These are phyloP conservation scores for Solanum pimpinellifolium DNA, from an alignment of 257 asterid genomes.

Conservation along the genomic window DNA sequence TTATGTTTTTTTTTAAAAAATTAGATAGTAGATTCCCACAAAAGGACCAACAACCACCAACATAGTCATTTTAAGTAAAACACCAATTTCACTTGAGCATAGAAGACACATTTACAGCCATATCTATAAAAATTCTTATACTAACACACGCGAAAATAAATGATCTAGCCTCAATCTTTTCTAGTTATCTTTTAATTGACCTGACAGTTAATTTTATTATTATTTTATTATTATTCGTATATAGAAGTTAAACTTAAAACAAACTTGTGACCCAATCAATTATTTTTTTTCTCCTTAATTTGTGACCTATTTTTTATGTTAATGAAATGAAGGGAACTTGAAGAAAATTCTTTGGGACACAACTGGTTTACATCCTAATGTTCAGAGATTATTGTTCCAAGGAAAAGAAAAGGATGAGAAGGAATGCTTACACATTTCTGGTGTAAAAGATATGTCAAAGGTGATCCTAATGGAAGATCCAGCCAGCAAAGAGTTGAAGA, in stretches of 20 bases:
- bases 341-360: constrained; percentile 8
- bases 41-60: not conserved
- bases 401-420: constrained; percentile 20
- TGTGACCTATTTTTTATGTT: not conserved
- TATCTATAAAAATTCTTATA: no score
- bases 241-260: not conserved
- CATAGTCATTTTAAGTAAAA: not conserved
- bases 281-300: not conserved
- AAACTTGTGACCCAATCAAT: not conserved
- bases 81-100: not conserved
- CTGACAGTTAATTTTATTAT: no score
- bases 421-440: constrained; percentile 16
- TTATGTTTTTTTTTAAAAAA: no score
- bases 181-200: no score
- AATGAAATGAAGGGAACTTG: constrained; percentile 6
- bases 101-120: not conserved
- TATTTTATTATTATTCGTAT: not conserved
- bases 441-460: constrained; percentile 13
- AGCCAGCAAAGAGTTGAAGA: constrained; percentile 15
- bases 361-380: constrained; percentile 12
- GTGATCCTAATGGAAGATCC: constrained; percentile 21
- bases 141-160: not conserved
- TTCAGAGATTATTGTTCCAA: constrained; percentile 15
- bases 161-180: not conserved
- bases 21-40: not conserved